phyloP scores from a whole-genome alignment of 768 basidiomycete genomes.

The Rhizopogon roseolus region DNA sequence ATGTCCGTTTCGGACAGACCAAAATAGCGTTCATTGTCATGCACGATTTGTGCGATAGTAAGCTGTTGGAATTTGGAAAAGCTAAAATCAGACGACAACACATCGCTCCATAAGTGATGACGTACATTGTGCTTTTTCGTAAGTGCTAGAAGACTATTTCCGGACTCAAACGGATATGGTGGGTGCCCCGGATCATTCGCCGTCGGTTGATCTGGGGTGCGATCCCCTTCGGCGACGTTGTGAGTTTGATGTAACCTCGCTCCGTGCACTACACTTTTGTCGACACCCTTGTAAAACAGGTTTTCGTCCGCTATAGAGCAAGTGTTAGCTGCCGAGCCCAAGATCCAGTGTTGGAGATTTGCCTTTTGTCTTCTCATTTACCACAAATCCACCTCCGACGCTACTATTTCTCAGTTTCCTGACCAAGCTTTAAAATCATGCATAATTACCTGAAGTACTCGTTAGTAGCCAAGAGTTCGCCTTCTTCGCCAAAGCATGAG shows the following conservation, averaged over 20 bases:
- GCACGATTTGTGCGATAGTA: constrained; percentile 91
- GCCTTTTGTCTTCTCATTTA: constrained; percentile 93
- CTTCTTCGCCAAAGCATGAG: constrained; percentile 74
- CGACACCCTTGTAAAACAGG: constrained; percentile 88
- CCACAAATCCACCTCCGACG: constrained; percentile 92
- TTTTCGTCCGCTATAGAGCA: constrained; percentile 74
- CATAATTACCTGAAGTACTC: constrained; percentile 73
- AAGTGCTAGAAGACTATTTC: constrained; percentile 66
- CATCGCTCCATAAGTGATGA: constrained; percentile 8
- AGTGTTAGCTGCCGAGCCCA: neutral
- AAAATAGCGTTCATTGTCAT: constrained; percentile 85
- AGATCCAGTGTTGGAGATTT: neutral
- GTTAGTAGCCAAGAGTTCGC: constrained; percentile 87
- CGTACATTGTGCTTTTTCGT: constrained; percentile 81
- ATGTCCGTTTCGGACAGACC: constrained; percentile 75
- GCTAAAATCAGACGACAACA: neutral
- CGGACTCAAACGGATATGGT: constrained; percentile 80
- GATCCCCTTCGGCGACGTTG: constrained; percentile 28
- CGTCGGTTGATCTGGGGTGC: constrained; percentile 7
- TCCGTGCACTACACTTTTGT: constrained; percentile 75
- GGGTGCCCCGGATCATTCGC: constrained; percentile 47
- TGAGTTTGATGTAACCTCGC: constrained; percentile 71
- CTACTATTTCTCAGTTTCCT: constrained; percentile 24
- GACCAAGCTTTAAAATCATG: neutral
- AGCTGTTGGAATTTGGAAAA: constrained; percentile 41